Conservation (phyloP, 805 yeast species). For the Lipomyces yamadae region DNA sequence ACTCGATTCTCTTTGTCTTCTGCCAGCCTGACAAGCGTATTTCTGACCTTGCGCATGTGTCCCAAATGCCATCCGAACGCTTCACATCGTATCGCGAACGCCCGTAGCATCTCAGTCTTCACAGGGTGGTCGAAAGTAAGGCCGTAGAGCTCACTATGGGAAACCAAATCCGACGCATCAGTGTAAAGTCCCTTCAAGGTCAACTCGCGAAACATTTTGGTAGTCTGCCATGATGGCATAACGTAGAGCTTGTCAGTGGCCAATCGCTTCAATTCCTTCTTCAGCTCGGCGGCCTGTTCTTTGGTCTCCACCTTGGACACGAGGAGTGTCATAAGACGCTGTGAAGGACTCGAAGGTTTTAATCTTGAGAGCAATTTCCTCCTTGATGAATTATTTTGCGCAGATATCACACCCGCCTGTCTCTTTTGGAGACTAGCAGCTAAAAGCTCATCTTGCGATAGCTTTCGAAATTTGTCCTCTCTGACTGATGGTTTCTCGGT, state of each 20-base stretch:
- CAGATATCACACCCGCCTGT: neutral
- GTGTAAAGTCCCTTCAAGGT: conserved; percentile 15
- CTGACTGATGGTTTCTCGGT: conserved; percentile 1
- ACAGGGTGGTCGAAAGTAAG: neutral
- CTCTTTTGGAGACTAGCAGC: conserved; percentile 1
- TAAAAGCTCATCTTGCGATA: conserved; percentile 1
- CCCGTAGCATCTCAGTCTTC: conserved; percentile 12
- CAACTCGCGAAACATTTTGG: conserved; percentile 15
- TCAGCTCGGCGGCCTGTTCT: conserved; percentile 11
- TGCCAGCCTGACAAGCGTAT: neutral
- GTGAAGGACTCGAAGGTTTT: conserved; percentile 13
- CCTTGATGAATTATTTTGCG: neutral
- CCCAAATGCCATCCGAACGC: conserved; percentile 3
- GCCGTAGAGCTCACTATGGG: conserved; percentile 7
- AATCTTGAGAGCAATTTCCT: neutral
- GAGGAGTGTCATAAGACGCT: conserved; percentile 8
- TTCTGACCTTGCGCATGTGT: conserved; percentile 4
- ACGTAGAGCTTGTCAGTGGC: conserved; percentile 1
- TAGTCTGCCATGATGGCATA: conserved; percentile 24
- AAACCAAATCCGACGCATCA: neutral
- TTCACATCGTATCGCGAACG: neutral
- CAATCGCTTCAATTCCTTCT: conserved; percentile 13
- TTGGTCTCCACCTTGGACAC: conserved; percentile 5
- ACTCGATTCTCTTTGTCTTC: neutral
- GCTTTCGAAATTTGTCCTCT: neutral